phyloP scores from a whole-genome alignment of 805 yeast species.

The Yarrowia sp. region DNA sequence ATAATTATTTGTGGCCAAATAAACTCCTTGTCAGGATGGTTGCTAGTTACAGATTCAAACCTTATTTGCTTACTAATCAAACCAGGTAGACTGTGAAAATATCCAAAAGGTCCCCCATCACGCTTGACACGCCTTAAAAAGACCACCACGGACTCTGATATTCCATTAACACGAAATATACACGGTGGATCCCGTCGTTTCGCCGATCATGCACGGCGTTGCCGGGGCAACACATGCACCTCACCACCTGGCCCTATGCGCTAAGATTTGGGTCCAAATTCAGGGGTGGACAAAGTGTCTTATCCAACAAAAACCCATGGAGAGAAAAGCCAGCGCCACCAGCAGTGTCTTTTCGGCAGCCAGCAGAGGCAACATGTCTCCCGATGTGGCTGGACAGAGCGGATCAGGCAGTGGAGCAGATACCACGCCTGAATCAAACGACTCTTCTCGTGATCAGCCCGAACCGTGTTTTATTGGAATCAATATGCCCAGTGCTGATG shows the following conservation, averaged over 20 bases:
- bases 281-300: not conserved
- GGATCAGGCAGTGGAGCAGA: constrained; percentile 13
- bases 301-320: not conserved
- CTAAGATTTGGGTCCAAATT: constrained; percentile 13
- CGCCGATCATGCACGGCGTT: constrained; percentile 1
- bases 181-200: no score
- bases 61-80: no score
- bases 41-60: no score
- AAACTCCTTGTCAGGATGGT: no score
- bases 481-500: constrained; percentile 49
- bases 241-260: not conserved
- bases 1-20: no score
- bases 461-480: constrained; percentile 47
- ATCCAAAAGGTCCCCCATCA: no score
- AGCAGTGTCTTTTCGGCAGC: constrained; percentile 19
- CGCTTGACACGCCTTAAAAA: no score
- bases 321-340: constrained; percentile 22
- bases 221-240: constrained; percentile 2
- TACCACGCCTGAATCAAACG: constrained; percentile 7
- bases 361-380: not conserved
- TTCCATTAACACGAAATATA: no score
- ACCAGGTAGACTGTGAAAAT: no score
- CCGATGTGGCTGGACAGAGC: not conserved
- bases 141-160: no score
- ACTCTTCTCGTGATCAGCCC: not conserved